A percentile compares a stretch with the other conserved stretches of the same genome.
Evolutionary conservation across 371 early-diverging fungal species (phyloP).

Genomic region (Actinomortierella wolfii): DNA sequence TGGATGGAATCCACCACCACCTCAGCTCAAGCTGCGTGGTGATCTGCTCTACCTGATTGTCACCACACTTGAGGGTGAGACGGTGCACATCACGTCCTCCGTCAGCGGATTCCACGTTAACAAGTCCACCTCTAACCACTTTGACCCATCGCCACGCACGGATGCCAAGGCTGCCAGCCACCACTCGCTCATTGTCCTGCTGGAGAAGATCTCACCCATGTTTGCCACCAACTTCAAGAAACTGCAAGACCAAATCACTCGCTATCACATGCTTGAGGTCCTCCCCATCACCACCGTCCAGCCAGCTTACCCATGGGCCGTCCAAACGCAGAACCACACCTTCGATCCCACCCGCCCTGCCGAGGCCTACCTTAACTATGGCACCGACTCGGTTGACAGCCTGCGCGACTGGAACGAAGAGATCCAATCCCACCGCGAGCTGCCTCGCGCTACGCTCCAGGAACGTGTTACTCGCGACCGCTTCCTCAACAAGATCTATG

Average conservation of each 20-base stretch:
- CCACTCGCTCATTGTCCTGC: constrained; percentile 74
- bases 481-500: constrained; percentile 78
- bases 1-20: constrained; percentile 93
- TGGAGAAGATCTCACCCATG: constrained; percentile 69
- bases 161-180: constrained; percentile 52
- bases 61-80: constrained; percentile 82
- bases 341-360: constrained; percentile 71
- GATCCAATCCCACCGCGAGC: constrained; percentile 85
- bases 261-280: constrained; percentile 83
- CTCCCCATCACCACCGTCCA: constrained; percentile 69
- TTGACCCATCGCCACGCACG: constrained; percentile 69
- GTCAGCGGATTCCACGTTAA: constrained; percentile 90
- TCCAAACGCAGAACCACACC: constrained; percentile 58
- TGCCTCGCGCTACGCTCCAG: constrained; percentile 75
- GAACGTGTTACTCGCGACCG: constrained; percentile 90
- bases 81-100: constrained; percentile 83
- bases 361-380: constrained; percentile 67
- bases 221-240: constrained; percentile 73
- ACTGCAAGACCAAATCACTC: constrained; percentile 69
- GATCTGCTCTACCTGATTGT: constrained; percentile 87
- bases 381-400: constrained; percentile 73
- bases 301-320: constrained; percentile 85
- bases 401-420: constrained; percentile 97
- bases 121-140: constrained; percentile 72
- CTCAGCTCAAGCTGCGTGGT: constrained; percentile 73